Percentiles rank a stretch among this genome's conserved stretches.
phyloP scores from a whole-genome alignment of 2,329 filamentous ascomycete species.

The Scedosporium apiospermum region DNA sequence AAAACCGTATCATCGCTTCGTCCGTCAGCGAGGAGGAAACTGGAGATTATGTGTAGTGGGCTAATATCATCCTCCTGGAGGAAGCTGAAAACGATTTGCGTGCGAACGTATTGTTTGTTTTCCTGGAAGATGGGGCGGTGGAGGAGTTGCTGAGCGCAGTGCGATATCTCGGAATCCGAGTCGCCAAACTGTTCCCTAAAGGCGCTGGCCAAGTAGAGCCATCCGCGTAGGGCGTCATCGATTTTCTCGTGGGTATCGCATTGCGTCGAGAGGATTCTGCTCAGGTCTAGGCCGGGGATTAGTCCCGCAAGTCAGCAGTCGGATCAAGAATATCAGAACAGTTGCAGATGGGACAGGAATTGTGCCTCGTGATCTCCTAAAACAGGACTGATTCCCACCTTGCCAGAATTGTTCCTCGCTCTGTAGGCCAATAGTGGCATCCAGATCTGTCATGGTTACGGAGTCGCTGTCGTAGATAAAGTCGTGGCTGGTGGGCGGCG shows the following conservation, averaged over 20 bases:
- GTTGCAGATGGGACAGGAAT: not conserved
- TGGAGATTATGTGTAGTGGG: constrained; percentile 72
- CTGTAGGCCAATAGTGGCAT: constrained; percentile 40
- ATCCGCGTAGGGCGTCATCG: constrained; percentile 78
- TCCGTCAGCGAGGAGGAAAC: constrained; percentile 81
- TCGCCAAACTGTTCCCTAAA: constrained; percentile 68
- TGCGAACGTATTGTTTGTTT: constrained; percentile 79
- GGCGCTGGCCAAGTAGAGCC: constrained; percentile 67
- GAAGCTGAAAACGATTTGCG: constrained; percentile 85
- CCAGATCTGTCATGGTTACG: constrained; percentile 3
- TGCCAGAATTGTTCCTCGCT: constrained; percentile 84
- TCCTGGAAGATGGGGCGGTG: constrained; percentile 63
- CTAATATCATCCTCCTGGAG: constrained; percentile 78
- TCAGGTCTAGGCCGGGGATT: constrained; percentile 30
- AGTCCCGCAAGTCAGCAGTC: not conserved
- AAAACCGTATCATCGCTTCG: constrained; percentile 69
- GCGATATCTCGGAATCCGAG: constrained; percentile 69
- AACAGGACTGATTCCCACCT: constrained; percentile 40
- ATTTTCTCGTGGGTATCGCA: constrained; percentile 50
- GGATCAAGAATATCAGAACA: not conserved
- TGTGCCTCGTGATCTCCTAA: not conserved
- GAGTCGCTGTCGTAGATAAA: not conserved
- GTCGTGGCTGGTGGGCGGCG: not conserved
- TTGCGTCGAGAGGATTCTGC: constrained; percentile 32
- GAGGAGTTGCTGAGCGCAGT: constrained; percentile 71